Evolutionary conservation across 495 filamentous ascomycete species (phyloP), one percentile per base, ranked within the genome.

Genomic region (Lophiotrema nucula): DNA sequence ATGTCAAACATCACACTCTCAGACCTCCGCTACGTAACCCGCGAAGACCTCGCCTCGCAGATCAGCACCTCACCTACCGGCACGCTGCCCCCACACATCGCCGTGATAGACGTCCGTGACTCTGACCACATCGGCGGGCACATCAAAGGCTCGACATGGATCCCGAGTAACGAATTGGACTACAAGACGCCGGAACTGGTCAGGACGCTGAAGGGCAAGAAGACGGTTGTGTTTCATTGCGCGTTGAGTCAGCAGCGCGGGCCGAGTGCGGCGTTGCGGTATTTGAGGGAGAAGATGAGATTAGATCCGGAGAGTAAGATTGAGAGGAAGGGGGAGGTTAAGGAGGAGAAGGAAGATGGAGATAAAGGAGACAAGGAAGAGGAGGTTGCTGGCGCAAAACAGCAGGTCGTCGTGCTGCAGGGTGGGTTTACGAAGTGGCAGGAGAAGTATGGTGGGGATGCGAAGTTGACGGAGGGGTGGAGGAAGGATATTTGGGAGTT

Each of bases 161-260:
- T 88, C 33, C 92, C 95, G 5, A 89, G 81, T 52, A 74, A 70
- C 31, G 79, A 80, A 2, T 81, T 95, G 27, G 89, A 95, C 67
- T 77, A 82, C 69, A 82, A 78, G 55, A 79, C 92, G 57, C 89
- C 93, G 0, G 88, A 90, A 58, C 82, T 98, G 24, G 80, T 95
- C 2, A 86, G 88, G 47, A 85, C 81, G 50, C 81, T 97, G 26
- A 72, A 84, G 56, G 85, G 87, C 67, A 90, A 88, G 67, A 80
- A 95, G 39, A 84, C 78, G 37, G 89, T 98, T 21, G 83, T 98
- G 16, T 98, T 98, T 71, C 95, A 98, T 73, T 98, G 93, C 73
- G 87, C 88, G n/a, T 75, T 97, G 26, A 90, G 86, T 61, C 93
- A 97, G 76, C 87, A 93, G 73, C 81, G 93, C 2, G 88, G 88